phyloP scores from a whole-genome alignment of 805 yeast genomes.

The Spathaspora sp. region DNA sequence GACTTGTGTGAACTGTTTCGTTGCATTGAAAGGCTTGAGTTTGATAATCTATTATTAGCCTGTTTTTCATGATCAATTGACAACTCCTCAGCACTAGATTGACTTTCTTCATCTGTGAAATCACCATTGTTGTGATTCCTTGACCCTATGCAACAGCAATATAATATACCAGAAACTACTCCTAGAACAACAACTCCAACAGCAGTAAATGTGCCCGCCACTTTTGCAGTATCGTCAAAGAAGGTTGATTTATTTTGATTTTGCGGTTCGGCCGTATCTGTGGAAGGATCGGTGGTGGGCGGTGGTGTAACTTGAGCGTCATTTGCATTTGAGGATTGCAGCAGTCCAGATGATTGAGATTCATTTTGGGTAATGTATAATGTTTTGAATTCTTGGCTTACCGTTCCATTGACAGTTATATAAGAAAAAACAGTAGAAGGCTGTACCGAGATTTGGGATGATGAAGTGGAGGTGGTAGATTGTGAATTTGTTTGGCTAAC shows the following conservation, averaged over 20 bases:
- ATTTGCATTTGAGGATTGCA: slow-evolving; percentile 13
- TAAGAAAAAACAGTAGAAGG: slow-evolving; percentile 32
- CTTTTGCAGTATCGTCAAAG: slow-evolving; percentile 69
- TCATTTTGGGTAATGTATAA: slow-evolving; percentile 16
- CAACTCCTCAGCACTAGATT: slow-evolving; percentile 29
- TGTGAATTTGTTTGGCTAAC: slow-evolving; percentile 8
- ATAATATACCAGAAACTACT: slow-evolving; percentile 40
- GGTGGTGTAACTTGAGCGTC: background rate
- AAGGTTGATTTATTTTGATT: slow-evolving; percentile 35
- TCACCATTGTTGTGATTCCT: slow-evolving; percentile 5
- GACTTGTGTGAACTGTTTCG: slow-evolving; percentile 35
- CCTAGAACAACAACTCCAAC: slow-evolving; percentile 63
- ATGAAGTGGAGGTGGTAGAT: too few relatives aligned
- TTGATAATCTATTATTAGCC: background rate
- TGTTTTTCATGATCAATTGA: slow-evolving; percentile 18
- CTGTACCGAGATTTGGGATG: slow-evolving; percentile 14
- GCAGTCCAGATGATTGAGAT: background rate
- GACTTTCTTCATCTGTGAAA: slow-evolving; percentile 38
- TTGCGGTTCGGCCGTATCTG: slow-evolving; percentile 1
- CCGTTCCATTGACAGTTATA: slow-evolving; percentile 30
- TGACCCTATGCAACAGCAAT: slow-evolving; percentile 27
- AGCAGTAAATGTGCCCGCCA: slow-evolving; percentile 80
- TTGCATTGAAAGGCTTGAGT: slow-evolving; percentile 16
- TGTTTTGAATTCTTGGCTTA: slow-evolving; percentile 12
- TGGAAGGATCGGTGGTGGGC: slow-evolving; percentile 5